These are phyloP conservation scores for Wickerhamiella galacta DNA, from an alignment of 805 yeast species.

Conservation along the genomic window DNA sequence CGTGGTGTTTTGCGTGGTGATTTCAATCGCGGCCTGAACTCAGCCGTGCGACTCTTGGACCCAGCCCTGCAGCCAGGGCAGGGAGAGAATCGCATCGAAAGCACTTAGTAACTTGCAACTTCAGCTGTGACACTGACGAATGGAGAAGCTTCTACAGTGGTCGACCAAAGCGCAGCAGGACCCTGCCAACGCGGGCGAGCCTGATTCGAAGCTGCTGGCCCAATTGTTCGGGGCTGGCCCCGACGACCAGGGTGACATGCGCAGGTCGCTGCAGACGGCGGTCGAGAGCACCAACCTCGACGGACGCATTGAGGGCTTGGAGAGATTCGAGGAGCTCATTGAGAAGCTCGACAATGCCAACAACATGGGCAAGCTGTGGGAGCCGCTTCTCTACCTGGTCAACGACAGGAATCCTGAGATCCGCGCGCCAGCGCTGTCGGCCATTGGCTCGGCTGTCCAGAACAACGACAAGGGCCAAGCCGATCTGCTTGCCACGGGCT, in stretches of 20 bases:
- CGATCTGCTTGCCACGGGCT: constrained; percentile 28
- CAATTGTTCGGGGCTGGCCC: constrained; percentile 57
- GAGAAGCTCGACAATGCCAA: constrained; percentile 92
- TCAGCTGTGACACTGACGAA: too few species aligned
- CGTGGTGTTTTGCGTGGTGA: constrained; percentile 16
- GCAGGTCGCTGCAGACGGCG: constrained; percentile 48
- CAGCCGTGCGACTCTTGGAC: too few species aligned
- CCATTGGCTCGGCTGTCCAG: constrained; percentile 83
- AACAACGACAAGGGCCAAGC: constrained; percentile 67
- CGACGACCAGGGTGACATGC: constrained; percentile 84
- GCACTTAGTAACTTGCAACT: neutral
- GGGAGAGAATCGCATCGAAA: too few species aligned
- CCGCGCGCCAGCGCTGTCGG: constrained; percentile 45
- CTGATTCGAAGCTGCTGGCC: constrained; percentile 64
- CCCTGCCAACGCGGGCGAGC: constrained; percentile 32
- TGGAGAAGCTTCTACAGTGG: constrained; percentile 92
- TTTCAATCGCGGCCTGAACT: constrained; percentile 13
- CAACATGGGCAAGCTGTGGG: constrained; percentile 80
- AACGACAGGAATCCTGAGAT: constrained; percentile 29
- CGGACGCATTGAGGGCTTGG: constrained; percentile 58
- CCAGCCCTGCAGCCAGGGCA: too few species aligned
- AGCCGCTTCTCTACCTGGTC: constrained; percentile 40
- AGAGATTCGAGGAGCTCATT: constrained; percentile 82
- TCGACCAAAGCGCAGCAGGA: constrained; percentile 64
- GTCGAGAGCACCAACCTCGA: constrained; percentile 40